These are phyloP conservation scores for Pleurozium schreberi DNA, from an alignment of 225 moss, liverwort and hornwort genomes.

Conservation along the genomic window DNA sequence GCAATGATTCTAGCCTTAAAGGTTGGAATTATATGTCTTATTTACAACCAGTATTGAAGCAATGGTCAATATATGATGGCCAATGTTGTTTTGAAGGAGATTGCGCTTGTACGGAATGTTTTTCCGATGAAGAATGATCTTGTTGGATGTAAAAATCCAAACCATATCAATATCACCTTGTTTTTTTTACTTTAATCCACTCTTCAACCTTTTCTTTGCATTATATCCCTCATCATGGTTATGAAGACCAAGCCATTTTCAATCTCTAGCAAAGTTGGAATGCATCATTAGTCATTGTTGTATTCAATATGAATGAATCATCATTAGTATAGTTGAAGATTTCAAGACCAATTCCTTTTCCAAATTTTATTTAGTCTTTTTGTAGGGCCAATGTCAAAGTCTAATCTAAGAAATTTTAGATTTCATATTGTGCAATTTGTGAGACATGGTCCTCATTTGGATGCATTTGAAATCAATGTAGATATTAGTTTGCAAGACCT, in stretches of 20 bases:
- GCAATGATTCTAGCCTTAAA: too few species aligned
- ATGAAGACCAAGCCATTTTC: background rate
- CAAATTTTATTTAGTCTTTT: background rate
- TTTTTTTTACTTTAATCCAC: too few species aligned
- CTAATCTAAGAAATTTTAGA: background rate
- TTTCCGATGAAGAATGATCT: rapidly evolving
- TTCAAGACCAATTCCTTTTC: too few species aligned
- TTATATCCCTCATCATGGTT: background rate
- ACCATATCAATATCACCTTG: background rate
- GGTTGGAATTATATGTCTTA: too few species aligned
- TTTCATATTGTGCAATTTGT: background rate
- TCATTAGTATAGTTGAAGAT: background rate
- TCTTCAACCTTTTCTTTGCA: background rate
- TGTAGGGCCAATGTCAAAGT: background rate
- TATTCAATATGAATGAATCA: background rate
- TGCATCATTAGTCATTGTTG: background rate
- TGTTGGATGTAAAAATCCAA: background rate
- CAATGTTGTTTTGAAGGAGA: background rate
- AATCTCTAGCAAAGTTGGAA: background rate
- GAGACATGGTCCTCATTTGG: background rate
- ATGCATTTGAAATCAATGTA: background rate
- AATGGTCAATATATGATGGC: background rate
- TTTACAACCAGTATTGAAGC: rapidly evolving
- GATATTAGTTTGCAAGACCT: background rate
- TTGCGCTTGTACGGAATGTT: rapidly evolving